These are phyloP conservation scores for Sugiyamaella marilandica DNA, from an alignment of 805 yeast genomes.

Conservation along the genomic window DNA sequence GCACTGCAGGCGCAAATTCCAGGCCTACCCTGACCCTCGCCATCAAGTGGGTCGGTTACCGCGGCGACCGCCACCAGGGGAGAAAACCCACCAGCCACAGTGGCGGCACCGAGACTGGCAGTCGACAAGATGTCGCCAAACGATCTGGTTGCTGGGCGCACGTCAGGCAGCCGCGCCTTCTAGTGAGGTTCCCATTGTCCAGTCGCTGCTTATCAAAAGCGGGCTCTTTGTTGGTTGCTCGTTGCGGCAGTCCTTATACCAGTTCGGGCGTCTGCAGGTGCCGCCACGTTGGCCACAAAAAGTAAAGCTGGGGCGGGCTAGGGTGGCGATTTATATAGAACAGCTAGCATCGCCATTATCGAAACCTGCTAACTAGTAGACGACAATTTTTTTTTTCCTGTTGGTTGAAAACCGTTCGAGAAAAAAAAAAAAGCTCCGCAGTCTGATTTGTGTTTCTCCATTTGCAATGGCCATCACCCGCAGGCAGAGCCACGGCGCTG, in stretches of 20 bases:
- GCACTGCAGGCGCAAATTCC: constrained; percentile 9
- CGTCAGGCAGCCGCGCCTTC: too few species aligned
- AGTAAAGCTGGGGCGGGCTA: background rate
- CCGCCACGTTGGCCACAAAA: constrained; percentile 1
- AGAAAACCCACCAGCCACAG: background rate
- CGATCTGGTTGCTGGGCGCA: too few species aligned
- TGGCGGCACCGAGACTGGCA: too few species aligned
- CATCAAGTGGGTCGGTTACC: constrained; percentile 3
- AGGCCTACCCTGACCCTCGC: too few species aligned
- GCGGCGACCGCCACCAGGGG: background rate
- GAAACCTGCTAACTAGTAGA: background rate
- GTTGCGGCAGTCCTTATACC: background rate
- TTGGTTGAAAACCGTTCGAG: background rate
- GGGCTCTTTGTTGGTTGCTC: background rate
- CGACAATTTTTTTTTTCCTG: background rate
- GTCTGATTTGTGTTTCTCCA: background rate
- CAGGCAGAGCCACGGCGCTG: constrained; percentile 1
- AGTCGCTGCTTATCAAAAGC: too few species aligned
- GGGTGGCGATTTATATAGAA: constrained; percentile 4
- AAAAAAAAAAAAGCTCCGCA: too few species aligned
- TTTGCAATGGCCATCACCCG: constrained; percentile 1
- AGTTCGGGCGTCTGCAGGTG: background rate
- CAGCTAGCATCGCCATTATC: background rate
- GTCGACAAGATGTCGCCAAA: too few species aligned
- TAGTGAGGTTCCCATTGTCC: too few species aligned